Evolutionary conservation across 2,329 filamentous ascomycete genomes (phyloP).

Genomic region (Sclerotiophoma versabilis): DNA sequence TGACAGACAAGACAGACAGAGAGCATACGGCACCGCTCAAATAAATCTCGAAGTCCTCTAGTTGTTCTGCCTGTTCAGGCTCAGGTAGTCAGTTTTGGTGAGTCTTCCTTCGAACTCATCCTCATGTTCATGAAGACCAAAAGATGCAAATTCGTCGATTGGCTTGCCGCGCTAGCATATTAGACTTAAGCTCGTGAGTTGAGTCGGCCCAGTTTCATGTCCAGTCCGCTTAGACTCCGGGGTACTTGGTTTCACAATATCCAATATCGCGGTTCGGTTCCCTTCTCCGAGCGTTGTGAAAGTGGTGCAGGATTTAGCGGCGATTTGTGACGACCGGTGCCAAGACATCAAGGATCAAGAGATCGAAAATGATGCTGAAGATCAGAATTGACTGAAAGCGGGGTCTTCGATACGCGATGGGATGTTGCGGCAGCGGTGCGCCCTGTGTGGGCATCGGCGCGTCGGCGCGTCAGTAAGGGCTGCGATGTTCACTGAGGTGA

Average conservation of each 20-base stretch:
- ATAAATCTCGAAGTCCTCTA: too few relatives aligned
- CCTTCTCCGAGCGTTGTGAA: neutral
- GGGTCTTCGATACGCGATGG: slow-evolving; percentile 6
- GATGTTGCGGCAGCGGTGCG: neutral
- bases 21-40: too few relatives aligned
- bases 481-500: neutral
- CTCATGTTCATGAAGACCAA: neutral
- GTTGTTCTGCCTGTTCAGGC: neutral
- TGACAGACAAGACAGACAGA: too few relatives aligned
- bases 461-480: neutral
- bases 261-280: neutral
- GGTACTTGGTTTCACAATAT: neutral
- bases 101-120: neutral
- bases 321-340: slow-evolving; percentile 14
- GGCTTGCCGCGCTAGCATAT: neutral
- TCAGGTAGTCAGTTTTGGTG: neutral
- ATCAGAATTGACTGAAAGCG: slow-evolving; percentile 1
- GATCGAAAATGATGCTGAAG: slow-evolving; percentile 11
- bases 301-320: slow-evolving; percentile 9
- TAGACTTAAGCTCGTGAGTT: neutral
- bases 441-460: neutral
- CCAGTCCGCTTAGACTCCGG: neutral
- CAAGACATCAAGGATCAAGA: slow-evolving; percentile 12
- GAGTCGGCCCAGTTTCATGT: too few relatives aligned
- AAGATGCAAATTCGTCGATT: neutral